Evolutionary conservation across 306 rosid genomes (phyloP), one percentile per base, ranked within the genome.

Genomic region (Quercus aquifolioides): DNA sequence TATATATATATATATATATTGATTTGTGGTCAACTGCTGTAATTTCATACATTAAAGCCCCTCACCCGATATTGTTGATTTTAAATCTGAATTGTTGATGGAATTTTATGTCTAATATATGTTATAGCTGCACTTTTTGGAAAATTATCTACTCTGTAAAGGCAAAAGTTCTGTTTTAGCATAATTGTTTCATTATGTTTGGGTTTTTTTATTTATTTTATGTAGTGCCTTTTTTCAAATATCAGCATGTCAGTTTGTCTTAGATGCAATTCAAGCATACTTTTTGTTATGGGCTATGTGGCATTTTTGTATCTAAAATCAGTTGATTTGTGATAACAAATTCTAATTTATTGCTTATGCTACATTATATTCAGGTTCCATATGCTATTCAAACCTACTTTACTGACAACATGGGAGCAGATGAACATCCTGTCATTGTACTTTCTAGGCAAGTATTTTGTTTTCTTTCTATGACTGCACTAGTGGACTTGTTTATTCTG

Each of bases 401-500:
- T 85, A 76, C 85, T 75, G 84, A 86, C 86, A 87, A 60, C 80
- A 73, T 79, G 76, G 97, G 87, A 84, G 91, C 90, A 75, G 90
- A 94, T 71, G 87, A 85, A 71, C 99, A 94, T 76, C 99, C 99
- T 25, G 87, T 92, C 62, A 73, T 92, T 85, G 70, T 84, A 75
- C 97, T 94, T 89, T 92, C 92, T 69, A 87, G 97, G 99, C 93
- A 84, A 77, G 80, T 72, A 72, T 69, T 72, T 82, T 71, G 25
- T 58, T 74, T 51, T 69, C 73, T 69, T 30, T 69, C 62, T 65
- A 51, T 76, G 69, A 46, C 56, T 64, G 13, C 57, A 35, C 18
- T 52, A 62, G 76, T 60, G 46, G 30, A 60, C 56, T 9, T 56
- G 75, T 41, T 69, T 58, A 57, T 31, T 52, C 28, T 51, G 5